Evolutionary conservation across 257 asterid genomes (phyloP), one percentile per base, ranked within the genome.

Genomic region (Leptodermis oblonga): DNA sequence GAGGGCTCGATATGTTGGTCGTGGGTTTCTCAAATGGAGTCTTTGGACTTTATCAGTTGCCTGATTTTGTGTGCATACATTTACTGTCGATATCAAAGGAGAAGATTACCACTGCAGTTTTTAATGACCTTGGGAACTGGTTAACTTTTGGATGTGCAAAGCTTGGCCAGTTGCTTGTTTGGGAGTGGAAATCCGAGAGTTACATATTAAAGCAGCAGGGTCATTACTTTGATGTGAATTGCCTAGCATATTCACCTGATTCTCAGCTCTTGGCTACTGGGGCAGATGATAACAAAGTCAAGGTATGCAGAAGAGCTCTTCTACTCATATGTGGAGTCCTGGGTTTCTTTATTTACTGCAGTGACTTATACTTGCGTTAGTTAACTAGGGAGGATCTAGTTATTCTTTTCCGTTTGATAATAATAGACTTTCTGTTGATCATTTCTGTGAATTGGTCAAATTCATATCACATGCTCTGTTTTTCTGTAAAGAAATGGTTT

Each of bases 111-210:
- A 85, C 92, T 0, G 92, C 92, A 0, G 85, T 84, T 54, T 94
- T 94, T 77, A 94, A 91, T 84, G 97, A 73, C 77, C 81, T 82
- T 20, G 99, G 99, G 55, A 91, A 94, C 72, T 94, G 99, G 99
- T 79, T 94, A 70, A 87, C 92, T 0, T 89, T 94, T 55, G 99
- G 99, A 60, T 90, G 97, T 73, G 97, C 97, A 7, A 87, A 81
- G 90, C 95, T 94, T 66, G 97, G 99, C 74, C 99, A 94, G 87
- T 80, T 94, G 87, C 96, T 91, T 55, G 99, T 94, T 61, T 91
- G 99, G 99, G 99, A 90, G 85, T 94, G 97, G 97, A 91, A 94
- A 76, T 90, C 97, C 3, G 99, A 94, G 85, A 94, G 88, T 80
- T 87, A 91, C 80, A 85, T 90, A 81, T 69, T 94, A 75, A 94